Percentiles rank a stretch among this genome's conserved stretches.
These are phyloP conservation scores for Trametes cubensis DNA, from an alignment of 768 basidiomycete species.

Conservation along the genomic window DNA sequence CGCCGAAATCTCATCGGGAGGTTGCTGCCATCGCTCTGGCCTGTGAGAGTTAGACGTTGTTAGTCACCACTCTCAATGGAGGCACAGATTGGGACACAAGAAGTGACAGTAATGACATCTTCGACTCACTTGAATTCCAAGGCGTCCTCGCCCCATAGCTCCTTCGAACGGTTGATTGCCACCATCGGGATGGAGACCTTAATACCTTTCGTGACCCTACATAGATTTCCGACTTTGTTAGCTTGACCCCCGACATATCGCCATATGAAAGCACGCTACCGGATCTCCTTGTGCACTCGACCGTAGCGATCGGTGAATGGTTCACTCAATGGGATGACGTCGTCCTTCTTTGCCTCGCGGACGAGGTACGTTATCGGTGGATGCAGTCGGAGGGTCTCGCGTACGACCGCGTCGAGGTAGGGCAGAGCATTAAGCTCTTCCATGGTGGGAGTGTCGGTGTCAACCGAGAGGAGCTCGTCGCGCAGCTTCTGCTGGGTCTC, in stretches of 20 bases:
- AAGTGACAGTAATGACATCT: background rate
- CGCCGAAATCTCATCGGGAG: conserved; percentile 45
- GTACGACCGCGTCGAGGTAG: conserved; percentile 69
- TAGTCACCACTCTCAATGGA: background rate
- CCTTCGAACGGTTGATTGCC: conserved; percentile 52
- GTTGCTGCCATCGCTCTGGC: conserved; percentile 63
- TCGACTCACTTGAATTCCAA: conserved; percentile 56
- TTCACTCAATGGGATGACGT: conserved; percentile 52
- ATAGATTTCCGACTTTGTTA: background rate
- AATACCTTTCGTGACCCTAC: conserved; percentile 33
- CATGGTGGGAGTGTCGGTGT: conserved; percentile 57
- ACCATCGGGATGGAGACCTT: conserved; percentile 53
- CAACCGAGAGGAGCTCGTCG: conserved; percentile 43
- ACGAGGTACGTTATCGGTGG: conserved; percentile 52
- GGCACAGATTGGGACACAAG: background rate
- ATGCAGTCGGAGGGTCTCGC: conserved; percentile 61
- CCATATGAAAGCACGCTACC: conserved; percentile 30
- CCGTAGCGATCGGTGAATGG: conserved; percentile 32
- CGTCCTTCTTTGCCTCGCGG: conserved; percentile 48
- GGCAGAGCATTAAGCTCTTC: conserved; percentile 67
- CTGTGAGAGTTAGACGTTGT: conserved; percentile 35
- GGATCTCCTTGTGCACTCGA: conserved; percentile 22
- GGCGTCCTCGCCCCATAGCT: conserved; percentile 67
- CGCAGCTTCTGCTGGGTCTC: conserved; percentile 42
- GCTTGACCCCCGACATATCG: too few relatives aligned